phyloP scores from a whole-genome alignment of 768 basidiomycete genomes.

The Postia placenta region DNA sequence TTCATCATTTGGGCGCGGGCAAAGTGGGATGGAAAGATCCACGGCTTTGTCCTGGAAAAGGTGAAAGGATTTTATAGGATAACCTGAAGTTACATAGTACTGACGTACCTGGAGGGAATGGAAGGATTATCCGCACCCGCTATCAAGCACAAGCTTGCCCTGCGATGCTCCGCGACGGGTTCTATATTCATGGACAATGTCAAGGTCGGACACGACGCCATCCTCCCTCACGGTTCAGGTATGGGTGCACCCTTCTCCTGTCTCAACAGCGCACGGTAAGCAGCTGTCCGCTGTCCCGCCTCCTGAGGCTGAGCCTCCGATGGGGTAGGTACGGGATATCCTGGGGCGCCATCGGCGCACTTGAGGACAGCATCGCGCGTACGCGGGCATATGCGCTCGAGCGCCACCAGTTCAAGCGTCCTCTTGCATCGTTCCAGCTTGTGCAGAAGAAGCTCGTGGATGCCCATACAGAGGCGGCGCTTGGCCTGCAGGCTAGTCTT shows the following conservation, averaged over 20 bases:
- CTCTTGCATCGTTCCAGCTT: conserved; percentile 94
- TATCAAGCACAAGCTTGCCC: conserved; percentile 91
- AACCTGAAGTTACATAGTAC: not conserved
- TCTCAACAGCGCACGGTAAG: conserved; percentile 77
- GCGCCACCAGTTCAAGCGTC: conserved; percentile 83
- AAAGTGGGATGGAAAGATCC: conserved; percentile 88
- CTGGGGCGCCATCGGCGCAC: conserved; percentile 94
- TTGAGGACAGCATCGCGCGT: conserved; percentile 82
- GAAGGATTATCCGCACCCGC: conserved; percentile 78
- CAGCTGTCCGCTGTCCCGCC: not conserved
- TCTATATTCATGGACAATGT: conserved; percentile 94
- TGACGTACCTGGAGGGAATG: conserved; percentile 46
- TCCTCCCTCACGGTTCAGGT: conserved; percentile 75
- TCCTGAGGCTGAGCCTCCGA: not conserved
- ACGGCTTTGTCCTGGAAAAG: conserved; percentile 90
- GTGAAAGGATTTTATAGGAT: conserved; percentile 29
- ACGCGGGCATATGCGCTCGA: conserved; percentile 84
- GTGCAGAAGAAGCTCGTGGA: conserved; percentile 96
- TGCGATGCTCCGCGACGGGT: conserved; percentile 79
- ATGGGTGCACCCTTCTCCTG: conserved; percentile 87
- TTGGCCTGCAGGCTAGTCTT: conserved; percentile 70
- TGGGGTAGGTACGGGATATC: conserved; percentile 69
- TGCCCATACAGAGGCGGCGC: conserved; percentile 78
- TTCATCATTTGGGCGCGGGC: conserved; percentile 94
- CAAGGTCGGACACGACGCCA: conserved; percentile 59